Evolutionary conservation across 371 early-diverging fungal species (phyloP).

Genomic region (Batkoa obscura): DNA sequence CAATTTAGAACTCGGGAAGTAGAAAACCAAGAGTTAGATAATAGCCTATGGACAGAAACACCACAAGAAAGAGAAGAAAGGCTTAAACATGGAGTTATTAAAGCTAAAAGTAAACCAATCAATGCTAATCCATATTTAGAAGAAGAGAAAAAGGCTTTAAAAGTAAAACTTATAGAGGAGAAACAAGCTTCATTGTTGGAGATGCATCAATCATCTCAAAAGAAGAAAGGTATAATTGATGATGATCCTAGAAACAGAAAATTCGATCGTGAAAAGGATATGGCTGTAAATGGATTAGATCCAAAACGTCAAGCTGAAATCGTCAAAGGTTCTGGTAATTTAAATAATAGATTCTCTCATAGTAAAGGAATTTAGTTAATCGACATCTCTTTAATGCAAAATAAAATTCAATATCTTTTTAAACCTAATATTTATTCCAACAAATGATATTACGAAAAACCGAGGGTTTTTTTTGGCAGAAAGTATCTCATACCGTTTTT

Average conservation of each 20-base stretch:
- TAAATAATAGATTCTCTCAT: conserved; percentile 23
- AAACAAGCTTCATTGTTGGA: conserved; percentile 25
- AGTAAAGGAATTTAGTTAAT: too few relatives aligned
- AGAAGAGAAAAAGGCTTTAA: neutral
- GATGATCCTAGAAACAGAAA: conserved; percentile 16
- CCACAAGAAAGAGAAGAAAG: conserved; percentile 28
- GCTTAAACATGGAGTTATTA: conserved; percentile 8
- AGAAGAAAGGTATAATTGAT: conserved; percentile 11
- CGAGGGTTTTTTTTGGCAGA: too few relatives aligned
- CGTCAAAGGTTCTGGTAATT: conserved; percentile 18
- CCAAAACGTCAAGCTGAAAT: conserved; percentile 24
- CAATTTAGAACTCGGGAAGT: conserved; percentile 10
- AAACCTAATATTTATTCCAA: too few relatives aligned
- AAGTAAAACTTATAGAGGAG: conserved; percentile 12
- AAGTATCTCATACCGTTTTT: too few relatives aligned
- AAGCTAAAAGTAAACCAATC: conserved; percentile 2
- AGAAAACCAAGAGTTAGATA: conserved; percentile 12
- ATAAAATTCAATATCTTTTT: too few relatives aligned
- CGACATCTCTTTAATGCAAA: too few relatives aligned
- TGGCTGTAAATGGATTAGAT: conserved; percentile 17
- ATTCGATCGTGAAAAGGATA: conserved; percentile 17
- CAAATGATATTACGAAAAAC: too few relatives aligned
- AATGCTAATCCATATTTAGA: conserved; percentile 2
- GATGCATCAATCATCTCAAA: conserved; percentile 18
- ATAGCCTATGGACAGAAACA: conserved; percentile 35